Base-by-base conservation (phyloP, 2,329 filamentous ascomycete genomes). In the Fusarium burgessii region DNA sequence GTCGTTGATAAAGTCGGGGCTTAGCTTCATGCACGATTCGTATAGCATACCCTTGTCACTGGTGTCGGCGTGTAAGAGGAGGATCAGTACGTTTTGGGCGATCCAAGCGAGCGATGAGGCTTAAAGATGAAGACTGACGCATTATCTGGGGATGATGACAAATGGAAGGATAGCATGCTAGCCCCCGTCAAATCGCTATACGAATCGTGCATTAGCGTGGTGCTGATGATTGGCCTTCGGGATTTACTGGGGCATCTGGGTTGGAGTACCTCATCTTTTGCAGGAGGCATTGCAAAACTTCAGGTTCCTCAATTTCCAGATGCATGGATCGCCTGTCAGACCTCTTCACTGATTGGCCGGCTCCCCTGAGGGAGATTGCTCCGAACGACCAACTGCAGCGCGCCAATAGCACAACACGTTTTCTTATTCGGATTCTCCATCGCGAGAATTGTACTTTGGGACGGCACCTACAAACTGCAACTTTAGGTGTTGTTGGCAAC, bases 11-110 rank as follows among this genome's bases (percentile, higher is more conserved):
- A 47, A 60, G 43, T 60, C 56, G 63, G 46, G 66, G 73, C 62
- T 66, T 75, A 75, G 73, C 71, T 67, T 70, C 70, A 71, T 76
- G 74, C 74, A 76, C 54, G 65, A 70, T 76, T 76, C 74, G 74
- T 76, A 72, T 76, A 76, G 74, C 73, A 74, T 41, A 68, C 55
- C 58, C 68, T 61, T 54, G 68, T 38, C 38, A 8, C n/a, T 33
- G 27, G 25, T 20, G 20, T 55, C 27, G 47, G 41, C 23, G 46
- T 35, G 38, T 35, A 36, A 43, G 47, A 38, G 47, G 47, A 51
- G 47, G 47, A 36, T 36, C 47, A 25, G 58, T 32, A 41, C 46
- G 45, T 62, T 52, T 51, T 40, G 38, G 51, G 60, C 40, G 62
- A 60, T 43, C 33, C 54, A 63, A 52, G 58, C 54, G 70, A 66